Evolutionary conservation across 2,329 filamentous ascomycete genomes (phyloP).

Genomic region (Penicillium nordicum): DNA sequence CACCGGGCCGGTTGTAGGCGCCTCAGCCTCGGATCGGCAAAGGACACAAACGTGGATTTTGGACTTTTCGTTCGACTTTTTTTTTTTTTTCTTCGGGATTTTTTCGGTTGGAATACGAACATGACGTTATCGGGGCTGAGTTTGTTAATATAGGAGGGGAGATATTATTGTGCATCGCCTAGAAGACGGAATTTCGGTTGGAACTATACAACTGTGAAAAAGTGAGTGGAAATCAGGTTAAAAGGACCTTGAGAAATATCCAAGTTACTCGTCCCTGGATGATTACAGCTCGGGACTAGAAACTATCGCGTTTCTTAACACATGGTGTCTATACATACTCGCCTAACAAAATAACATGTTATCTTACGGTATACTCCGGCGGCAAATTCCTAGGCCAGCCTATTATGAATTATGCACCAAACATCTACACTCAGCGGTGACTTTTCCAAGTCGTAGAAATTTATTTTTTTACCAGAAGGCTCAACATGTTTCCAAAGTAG

Average conservation of each 20-base stretch:
- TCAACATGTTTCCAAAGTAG: neutral
- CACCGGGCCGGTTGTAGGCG: no score
- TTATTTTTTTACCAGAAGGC: neutral
- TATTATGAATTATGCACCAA: no score
- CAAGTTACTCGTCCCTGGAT: neutral
- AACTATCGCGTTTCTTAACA: neutral
- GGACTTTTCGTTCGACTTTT: neutral
- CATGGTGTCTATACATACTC: neutral
- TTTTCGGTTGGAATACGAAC: neutral
- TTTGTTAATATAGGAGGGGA: neutral
- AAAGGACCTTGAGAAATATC: neutral
- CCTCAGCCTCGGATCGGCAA: constrained; percentile 11
- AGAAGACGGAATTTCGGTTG: neutral
- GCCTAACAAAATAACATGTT: neutral
- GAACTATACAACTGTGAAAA: neutral
- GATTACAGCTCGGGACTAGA: neutral
- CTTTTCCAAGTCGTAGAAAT: neutral
- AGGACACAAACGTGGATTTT: neutral
- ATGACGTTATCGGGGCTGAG: neutral
- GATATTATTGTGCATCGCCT: neutral
- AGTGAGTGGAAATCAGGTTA: neutral
- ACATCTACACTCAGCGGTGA: neutral
- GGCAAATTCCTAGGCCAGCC: no score
- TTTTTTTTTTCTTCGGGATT: neutral
- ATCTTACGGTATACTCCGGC: neutral